Conservation (phyloP, 257 asterid species). For the Phtheirospermum japonicum region DNA sequence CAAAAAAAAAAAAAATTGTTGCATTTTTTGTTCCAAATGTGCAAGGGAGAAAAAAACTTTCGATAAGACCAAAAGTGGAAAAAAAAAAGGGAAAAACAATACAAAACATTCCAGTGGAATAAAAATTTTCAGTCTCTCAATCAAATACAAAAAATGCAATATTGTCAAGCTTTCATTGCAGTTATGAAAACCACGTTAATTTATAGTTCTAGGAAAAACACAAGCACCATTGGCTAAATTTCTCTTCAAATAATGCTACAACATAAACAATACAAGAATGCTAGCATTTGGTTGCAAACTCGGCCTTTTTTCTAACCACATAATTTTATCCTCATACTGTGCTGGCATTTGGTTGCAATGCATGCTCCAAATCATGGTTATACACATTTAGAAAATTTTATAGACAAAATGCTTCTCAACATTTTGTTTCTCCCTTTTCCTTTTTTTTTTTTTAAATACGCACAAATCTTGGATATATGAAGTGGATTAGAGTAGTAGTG, state of each 20-base stretch:
- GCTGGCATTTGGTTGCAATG: constrained; percentile 35
- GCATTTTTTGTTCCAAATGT: no score
- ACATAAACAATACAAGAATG: neutral
- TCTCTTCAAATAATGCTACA: constrained; percentile 15
- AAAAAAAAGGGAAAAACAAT: no score
- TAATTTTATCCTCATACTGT: constrained; percentile 12
- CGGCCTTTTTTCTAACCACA: neutral
- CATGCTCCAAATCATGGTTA: constrained; percentile 27
- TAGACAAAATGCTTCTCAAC: constrained; percentile 20
- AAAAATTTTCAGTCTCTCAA: no score
- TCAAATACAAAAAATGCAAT: no score
- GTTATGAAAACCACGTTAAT: neutral
- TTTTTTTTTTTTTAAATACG: no score
- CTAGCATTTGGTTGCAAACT: no score
- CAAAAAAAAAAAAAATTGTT: no score
- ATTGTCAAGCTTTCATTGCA: no score
- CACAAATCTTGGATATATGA: neutral
- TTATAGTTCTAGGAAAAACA: constrained; percentile 8
- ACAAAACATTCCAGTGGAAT: no score
- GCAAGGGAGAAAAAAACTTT: no score
- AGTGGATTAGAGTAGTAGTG: neutral
- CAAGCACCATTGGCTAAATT: constrained; percentile 19
- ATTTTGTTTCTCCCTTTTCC: constrained; percentile 22
- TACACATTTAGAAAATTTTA: constrained; percentile 8
- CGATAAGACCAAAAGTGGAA: no score